Evolutionary conservation across 768 basidiomycete species (phyloP), one percentile per base, ranked within the genome.

Genomic region (Hemileccinum rubropunctum): DNA sequence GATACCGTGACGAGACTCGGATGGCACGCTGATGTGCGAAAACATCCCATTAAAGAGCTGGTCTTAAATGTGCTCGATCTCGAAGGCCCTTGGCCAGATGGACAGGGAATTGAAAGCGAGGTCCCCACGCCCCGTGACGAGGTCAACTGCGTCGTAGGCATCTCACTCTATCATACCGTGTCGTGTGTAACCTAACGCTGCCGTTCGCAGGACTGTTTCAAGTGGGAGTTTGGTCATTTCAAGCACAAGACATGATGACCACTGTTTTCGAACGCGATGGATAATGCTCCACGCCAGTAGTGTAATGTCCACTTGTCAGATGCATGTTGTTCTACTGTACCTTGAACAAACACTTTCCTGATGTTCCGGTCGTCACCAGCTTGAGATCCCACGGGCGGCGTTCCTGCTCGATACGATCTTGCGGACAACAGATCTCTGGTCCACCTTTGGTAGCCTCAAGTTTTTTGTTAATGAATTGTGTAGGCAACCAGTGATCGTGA

Each of bases 321-420:
- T 42, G 40, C 46, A 48, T 41, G 10, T 34, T 13, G 11, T n/a
- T 18, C 81, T 32, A 81, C 65, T 38, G 73, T 67, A 2, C 95
- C 94, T 60, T 89, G 84, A 14, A 98, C 94, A 61, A 84, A 23
- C 23, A n/a, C n/a, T n/a, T n/a, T n/a, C n/a, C n/a, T n/a, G n/a
- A n/a, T n/a, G n/a, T n/a, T n/a, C n/a, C n/a, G n/a, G n/a, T n/a
- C n/a, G n/a, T n/a, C n/a, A n/a, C n/a, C n/a, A n/a, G n/a, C n/a
- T n/a, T n/a, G n/a, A n/a, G n/a, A n/a, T n/a, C n/a, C n/a, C n/a
- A n/a, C n/a, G n/a, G n/a, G n/a, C n/a, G n/a, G n/a, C n/a, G n/a
- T n/a, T n/a, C n/a, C n/a, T n/a, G n/a, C n/a, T n/a, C n/a, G n/a
- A n/a, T n/a, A n/a, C n/a, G n/a, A n/a, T n/a, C n/a, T n/a, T n/a